Conservation (phyloP, 805 yeast species). For the Candida awuae region DNA sequence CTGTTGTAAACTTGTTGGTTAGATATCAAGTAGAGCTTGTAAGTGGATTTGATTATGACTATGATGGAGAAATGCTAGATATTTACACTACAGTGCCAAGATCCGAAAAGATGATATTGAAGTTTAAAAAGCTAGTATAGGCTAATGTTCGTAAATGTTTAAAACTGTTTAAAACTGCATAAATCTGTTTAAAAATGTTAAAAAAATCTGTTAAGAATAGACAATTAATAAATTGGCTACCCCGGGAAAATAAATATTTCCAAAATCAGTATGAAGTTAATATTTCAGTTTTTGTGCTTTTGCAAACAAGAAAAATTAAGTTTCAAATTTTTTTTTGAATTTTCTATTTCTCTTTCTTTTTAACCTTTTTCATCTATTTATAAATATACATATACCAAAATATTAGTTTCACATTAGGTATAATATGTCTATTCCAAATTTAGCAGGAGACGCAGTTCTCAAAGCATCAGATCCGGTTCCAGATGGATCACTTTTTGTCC, state of each 20-base stretch:
- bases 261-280: too few species aligned
- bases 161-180: too few species aligned
- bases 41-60: constrained; percentile 21
- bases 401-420: constrained; percentile 25
- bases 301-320: too few species aligned
- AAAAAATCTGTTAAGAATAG: too few species aligned
- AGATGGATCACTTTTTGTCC: constrained; percentile 65
- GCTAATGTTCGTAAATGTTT: too few species aligned
- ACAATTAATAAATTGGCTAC: too few species aligned
- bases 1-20: constrained; percentile 46
- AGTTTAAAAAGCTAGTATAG: neutral
- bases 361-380: neutral
- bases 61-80: constrained; percentile 22
- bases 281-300: too few species aligned
- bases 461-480: constrained; percentile 83
- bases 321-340: too few species aligned
- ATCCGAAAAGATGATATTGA: constrained; percentile 14
- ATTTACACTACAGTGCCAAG: constrained; percentile 27
- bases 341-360: too few species aligned
- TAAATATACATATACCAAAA: neutral
- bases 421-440: constrained; percentile 47
- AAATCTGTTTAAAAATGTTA: too few species aligned
- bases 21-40: constrained; percentile 28
- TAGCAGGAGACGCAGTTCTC: constrained; percentile 87
- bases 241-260: too few species aligned